These are phyloP conservation scores for Chrysanthemum lavandulifolium DNA, from an alignment of 129 eudicot genomes.

Conservation along the genomic window DNA sequence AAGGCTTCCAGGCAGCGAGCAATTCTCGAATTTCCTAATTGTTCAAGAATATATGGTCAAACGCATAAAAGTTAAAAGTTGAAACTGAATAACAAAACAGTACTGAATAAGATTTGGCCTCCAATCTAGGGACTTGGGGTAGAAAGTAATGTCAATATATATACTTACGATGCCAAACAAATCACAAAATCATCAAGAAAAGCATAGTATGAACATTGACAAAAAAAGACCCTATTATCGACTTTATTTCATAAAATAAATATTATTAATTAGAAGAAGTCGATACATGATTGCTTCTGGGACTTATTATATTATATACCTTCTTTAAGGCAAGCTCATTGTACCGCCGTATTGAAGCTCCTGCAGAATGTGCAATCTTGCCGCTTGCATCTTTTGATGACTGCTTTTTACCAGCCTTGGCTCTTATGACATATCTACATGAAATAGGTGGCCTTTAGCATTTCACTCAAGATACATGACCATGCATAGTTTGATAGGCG, in stretches of 20 bases:
- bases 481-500: constrained; percentile 4
- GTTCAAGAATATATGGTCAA: not conserved
- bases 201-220: too few relatives aligned
- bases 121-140: too few relatives aligned
- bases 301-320: constrained; percentile 41
- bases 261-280: too few relatives aligned
- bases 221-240: too few relatives aligned
- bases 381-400: constrained; percentile 96
- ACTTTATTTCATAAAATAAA: too few relatives aligned
- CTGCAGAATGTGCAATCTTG: constrained; percentile 83
- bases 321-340: constrained; percentile 88
- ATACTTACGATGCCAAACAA: too few relatives aligned
- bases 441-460: constrained; percentile 5
- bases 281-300: too few relatives aligned
- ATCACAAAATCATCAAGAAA: too few relatives aligned
- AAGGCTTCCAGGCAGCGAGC: constrained; percentile 75
- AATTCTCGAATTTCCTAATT: constrained; percentile 83
- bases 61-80: too few relatives aligned
- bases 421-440: constrained; percentile 89
- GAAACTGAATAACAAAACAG: too few relatives aligned
- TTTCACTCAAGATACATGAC: constrained; percentile 15
- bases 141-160: too few relatives aligned
- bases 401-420: constrained; percentile 93
- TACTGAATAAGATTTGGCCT: too few relatives aligned
- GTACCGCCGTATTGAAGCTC: constrained; percentile 91